Conservation (phyloP, 2,329 filamentous ascomycete species). For the Epichloe gansuensis region DNA sequence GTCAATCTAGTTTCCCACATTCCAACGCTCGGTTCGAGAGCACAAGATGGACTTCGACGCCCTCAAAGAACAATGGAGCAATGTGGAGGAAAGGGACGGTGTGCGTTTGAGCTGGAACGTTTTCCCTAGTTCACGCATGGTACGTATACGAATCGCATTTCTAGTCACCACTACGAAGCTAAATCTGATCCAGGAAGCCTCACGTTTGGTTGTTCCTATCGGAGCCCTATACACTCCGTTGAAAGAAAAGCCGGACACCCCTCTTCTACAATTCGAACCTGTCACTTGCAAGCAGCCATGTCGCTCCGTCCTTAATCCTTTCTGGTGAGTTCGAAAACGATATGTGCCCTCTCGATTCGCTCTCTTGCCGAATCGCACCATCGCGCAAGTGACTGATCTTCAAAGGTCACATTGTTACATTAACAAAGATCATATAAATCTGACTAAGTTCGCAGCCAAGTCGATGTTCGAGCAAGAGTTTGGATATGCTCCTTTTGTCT, state of each 20-base stretch:
- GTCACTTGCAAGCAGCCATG: conserved; percentile 95
- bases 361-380: not conserved
- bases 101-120: conserved; percentile 97
- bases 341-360: not conserved
- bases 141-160: conserved; percentile 25
- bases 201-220: conserved; percentile 86
- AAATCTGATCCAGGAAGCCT: conserved; percentile 57
- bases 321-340: conserved; percentile 52
- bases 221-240: conserved; percentile 90
- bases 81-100: conserved; percentile 92
- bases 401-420: not conserved
- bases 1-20: not conserved
- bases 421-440: not conserved
- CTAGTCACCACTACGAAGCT: not conserved
- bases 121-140: conserved; percentile 96
- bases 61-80: conserved; percentile 90
- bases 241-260: conserved; percentile 86
- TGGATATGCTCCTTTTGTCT: conserved; percentile 88
- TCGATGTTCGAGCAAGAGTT: conserved; percentile 69
- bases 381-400: not conserved
- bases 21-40: not conserved
- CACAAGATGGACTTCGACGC: conserved; percentile 74
- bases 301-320: conserved; percentile 90
- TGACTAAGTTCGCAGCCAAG: conserved; percentile 43
- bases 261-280: conserved; percentile 86